These are phyloP conservation scores for Gnomoniopsis smithogilvyi DNA, from an alignment of 2,329 filamentous ascomycete species.

Conservation along the genomic window DNA sequence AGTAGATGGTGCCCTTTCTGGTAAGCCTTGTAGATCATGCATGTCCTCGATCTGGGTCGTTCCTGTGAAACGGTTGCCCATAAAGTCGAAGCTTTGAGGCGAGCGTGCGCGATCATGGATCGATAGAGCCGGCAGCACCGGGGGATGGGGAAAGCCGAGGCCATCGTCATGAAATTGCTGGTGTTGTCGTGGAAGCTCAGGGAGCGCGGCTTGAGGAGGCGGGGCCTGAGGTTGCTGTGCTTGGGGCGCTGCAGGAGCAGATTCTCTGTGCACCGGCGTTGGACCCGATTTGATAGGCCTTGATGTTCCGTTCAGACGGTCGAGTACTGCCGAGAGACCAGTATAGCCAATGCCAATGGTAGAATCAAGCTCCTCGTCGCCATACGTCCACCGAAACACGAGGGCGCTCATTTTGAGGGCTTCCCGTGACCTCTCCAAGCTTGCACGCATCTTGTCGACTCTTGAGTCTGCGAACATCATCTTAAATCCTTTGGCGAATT, in stretches of 20 bases:
- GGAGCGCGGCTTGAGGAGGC: constrained; percentile 14
- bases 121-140: constrained; percentile 16
- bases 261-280: neutral
- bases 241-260: neutral
- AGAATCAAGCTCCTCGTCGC: constrained; percentile 54
- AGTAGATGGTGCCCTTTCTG: constrained; percentile 22
- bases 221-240: constrained; percentile 5
- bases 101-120: constrained; percentile 20
- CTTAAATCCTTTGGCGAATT: constrained; percentile 58
- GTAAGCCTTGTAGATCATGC: neutral
- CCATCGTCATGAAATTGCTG: constrained; percentile 11
- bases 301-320: constrained; percentile 37
- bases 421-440: constrained; percentile 56
- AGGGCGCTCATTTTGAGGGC: constrained; percentile 61
- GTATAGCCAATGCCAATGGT: constrained; percentile 65
- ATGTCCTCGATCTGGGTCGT: neutral
- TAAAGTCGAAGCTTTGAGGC: constrained; percentile 14
- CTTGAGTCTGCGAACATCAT: constrained; percentile 62
- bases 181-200: constrained; percentile 14
- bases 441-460: constrained; percentile 56
- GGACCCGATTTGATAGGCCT: constrained; percentile 12
- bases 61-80: constrained; percentile 12
- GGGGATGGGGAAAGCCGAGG: constrained; percentile 16
- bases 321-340: constrained; percentile 61
- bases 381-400: constrained; percentile 64